Evolutionary conservation across 1,284 basidiomycete species (phyloP).

Genomic region (Leccinum subrobustum): DNA sequence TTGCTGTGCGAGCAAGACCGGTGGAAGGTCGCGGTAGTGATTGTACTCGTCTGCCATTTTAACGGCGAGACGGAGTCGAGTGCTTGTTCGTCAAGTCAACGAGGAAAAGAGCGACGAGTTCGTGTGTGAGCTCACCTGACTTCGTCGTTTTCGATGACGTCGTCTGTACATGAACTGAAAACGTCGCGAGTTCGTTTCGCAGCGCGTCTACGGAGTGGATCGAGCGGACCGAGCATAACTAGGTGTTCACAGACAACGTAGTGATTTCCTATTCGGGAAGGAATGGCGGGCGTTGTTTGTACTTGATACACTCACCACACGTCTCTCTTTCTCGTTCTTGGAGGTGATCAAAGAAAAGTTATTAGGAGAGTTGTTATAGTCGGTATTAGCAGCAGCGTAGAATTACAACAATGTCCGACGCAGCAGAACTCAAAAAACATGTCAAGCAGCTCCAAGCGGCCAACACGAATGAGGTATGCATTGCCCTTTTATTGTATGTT

Average conservation of each 20-base stretch:
- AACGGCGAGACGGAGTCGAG: slow-evolving; percentile 64
- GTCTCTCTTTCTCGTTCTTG: neutral
- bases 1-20: slow-evolving; percentile 80
- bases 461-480: slow-evolving; percentile 58
- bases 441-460: slow-evolving; percentile 74
- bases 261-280: slow-evolving; percentile 13
- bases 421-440: slow-evolving; percentile 72
- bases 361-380: neutral
- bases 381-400: slow-evolving; percentile 22
- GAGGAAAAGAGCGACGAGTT: neutral
- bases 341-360: neutral
- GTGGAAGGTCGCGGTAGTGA: slow-evolving; percentile 83
- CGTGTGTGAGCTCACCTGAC: slow-evolving; percentile 47
- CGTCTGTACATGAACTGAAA: slow-evolving; percentile 64
- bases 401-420: slow-evolving; percentile 35
- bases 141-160: slow-evolving; percentile 69
- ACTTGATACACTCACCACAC: neutral
- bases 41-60: slow-evolving; percentile 87
- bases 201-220: slow-evolving; percentile 29
- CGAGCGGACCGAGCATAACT: slow-evolving; percentile 51
- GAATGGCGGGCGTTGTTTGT: neutral
- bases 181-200: slow-evolving; percentile 69
- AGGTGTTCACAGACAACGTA: neutral
- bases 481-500: neutral
- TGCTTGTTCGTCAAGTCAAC: slow-evolving; percentile 38